phyloP scores from a whole-genome alignment of 2,329 filamentous ascomycete genomes.

The Anisogramma anomala region DNA sequence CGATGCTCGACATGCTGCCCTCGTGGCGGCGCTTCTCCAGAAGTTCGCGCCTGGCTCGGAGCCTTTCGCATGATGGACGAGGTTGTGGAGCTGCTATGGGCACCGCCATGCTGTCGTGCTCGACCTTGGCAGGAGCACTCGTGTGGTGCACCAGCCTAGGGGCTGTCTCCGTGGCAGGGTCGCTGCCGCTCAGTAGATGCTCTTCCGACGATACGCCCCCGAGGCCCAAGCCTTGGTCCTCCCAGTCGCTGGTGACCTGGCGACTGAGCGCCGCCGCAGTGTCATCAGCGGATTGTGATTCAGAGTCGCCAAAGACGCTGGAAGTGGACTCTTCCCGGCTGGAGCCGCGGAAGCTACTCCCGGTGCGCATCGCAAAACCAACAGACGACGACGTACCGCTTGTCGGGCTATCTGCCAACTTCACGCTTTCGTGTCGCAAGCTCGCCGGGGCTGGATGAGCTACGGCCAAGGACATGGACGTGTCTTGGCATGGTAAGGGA shows the following conservation, averaged over 20 bases:
- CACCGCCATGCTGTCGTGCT: slow-evolving; percentile 29
- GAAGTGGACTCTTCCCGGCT: slow-evolving; percentile 83
- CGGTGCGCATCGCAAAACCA: slow-evolving; percentile 54
- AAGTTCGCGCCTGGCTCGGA: slow-evolving; percentile 62
- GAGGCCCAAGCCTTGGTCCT: slow-evolving; percentile 68
- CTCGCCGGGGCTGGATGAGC: slow-evolving; percentile 51
- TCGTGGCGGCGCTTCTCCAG: slow-evolving; percentile 63
- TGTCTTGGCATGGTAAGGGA: slow-evolving; percentile 40
- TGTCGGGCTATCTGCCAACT: slow-evolving; percentile 71
- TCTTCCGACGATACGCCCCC: slow-evolving; percentile 66
- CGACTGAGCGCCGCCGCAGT: slow-evolving; percentile 63
- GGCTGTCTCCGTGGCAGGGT: slow-evolving; percentile 33
- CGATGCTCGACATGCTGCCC: slow-evolving; percentile 42
- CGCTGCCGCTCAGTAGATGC: slow-evolving; percentile 22
- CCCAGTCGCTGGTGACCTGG: slow-evolving; percentile 67
- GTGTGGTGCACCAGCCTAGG: slow-evolving; percentile 47
- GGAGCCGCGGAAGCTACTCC: slow-evolving; percentile 65
- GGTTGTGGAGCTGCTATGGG: slow-evolving; percentile 34
- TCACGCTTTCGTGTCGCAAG: slow-evolving; percentile 51
- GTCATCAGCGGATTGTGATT: slow-evolving; percentile 68
- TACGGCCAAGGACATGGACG: slow-evolving; percentile 32
- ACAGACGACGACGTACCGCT: slow-evolving; percentile 57
- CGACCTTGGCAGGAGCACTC: slow-evolving; percentile 53
- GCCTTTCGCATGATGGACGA: slow-evolving; percentile 60
- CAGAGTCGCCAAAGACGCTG: slow-evolving; percentile 76